Evolutionary conservation across 768 basidiomycete genomes (phyloP).

Genomic region (Auriculariales sp.): DNA sequence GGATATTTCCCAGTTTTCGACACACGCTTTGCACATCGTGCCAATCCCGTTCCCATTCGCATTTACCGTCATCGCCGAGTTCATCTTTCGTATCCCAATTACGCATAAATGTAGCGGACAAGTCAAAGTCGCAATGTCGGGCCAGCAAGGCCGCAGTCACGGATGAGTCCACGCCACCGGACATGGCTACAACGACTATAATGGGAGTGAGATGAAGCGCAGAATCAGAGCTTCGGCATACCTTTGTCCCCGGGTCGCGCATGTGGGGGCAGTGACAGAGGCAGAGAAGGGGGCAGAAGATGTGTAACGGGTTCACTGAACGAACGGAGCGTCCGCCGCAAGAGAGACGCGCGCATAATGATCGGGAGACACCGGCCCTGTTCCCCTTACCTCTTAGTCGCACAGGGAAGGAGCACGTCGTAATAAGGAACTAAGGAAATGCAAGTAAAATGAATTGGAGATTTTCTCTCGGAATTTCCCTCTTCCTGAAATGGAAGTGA

Average conservation of each 20-base stretch:
- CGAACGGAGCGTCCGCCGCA: no score
- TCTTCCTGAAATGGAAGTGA: no score
- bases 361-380: no score
- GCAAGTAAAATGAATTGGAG: no score
- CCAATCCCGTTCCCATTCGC: constrained; percentile 95
- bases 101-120: constrained; percentile 87
- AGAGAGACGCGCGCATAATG: no score
- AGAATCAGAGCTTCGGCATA: not conserved
- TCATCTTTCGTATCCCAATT: constrained; percentile 91
- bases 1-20: constrained; percentile 26
- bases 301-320: no score
- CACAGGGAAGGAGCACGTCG: no score
- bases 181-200: constrained; percentile 83
- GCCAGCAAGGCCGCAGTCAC: constrained; percentile 69
- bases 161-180: constrained; percentile 90
- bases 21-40: constrained; percentile 79
- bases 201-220: not conserved
- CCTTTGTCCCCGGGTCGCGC: not conserved
- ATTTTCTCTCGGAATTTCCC: no score
- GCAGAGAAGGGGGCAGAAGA: no score
- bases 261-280: no score
- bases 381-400: no score
- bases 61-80: constrained; percentile 61
- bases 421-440: no score
- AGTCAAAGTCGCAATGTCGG: constrained; percentile 65